Conservation (phyloP, 148 eudicot genomes). For the Polygonum aviculare region DNA sequence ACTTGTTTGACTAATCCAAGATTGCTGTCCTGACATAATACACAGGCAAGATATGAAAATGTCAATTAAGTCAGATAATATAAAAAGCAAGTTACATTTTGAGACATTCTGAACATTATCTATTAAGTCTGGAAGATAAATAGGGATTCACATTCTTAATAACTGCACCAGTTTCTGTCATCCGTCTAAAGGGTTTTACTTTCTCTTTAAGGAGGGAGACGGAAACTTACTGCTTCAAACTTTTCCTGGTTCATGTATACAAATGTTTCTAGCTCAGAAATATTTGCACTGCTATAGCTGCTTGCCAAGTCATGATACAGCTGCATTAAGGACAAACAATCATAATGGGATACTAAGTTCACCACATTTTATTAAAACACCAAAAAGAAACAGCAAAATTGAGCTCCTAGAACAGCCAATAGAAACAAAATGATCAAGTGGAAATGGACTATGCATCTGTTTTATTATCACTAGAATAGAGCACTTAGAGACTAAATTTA, state of each 20-base stretch:
- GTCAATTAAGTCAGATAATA: background rate
- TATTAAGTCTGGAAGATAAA: background rate
- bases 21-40: constrained; percentile 58
- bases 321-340: constrained; percentile 31
- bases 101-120: background rate
- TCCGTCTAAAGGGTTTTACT: background rate
- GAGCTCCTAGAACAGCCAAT: background rate
- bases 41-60: background rate
- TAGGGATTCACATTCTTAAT: background rate
- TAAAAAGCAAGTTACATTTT: background rate
- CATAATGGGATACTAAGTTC: background rate
- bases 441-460: background rate
- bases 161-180: background rate
- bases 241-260: constrained; percentile 50
- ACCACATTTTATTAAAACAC: background rate
- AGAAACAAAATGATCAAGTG: background rate
- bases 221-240: constrained; percentile 61
- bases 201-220: background rate
- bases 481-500: no score
- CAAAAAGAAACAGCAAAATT: background rate
- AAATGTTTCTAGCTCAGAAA: constrained; percentile 51
- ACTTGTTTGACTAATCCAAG: constrained; percentile 83
- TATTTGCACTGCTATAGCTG: constrained; percentile 51
- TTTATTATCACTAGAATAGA: background rate
- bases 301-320: constrained; percentile 64